Conservation (phyloP, 345 rosid genomes). For the Acer negundo region DNA sequence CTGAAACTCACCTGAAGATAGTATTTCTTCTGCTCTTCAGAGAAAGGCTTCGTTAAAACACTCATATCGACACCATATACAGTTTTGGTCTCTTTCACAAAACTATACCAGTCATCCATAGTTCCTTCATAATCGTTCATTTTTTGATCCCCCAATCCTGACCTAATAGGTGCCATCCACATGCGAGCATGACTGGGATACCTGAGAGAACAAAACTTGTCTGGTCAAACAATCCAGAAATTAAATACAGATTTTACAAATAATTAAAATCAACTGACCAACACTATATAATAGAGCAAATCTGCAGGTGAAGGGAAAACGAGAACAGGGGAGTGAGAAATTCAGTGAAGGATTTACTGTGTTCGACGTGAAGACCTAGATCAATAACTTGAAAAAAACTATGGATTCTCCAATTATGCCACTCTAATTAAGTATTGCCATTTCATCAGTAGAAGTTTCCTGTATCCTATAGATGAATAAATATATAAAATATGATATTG, state of each 20-base stretch:
- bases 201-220: constrained; percentile 47
- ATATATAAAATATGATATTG: neutral
- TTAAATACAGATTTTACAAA: neutral
- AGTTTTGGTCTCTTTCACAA: constrained; percentile 61
- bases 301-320: neutral
- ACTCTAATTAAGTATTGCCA: neutral
- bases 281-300: neutral
- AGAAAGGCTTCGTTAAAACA: constrained; percentile 62
- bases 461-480: neutral
- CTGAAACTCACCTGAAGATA: constrained; percentile 65
- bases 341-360: neutral
- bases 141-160: constrained; percentile 67
- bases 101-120: constrained; percentile 87
- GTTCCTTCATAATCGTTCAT: constrained; percentile 64
- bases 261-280: neutral
- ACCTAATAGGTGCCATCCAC: constrained; percentile 93
- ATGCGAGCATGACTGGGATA: constrained; percentile 99
- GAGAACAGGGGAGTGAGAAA: neutral
- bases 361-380: neutral
- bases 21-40: constrained; percentile 85
- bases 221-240: neutral
- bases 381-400: neutral
- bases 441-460: neutral
- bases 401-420: neutral
- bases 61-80: constrained; percentile 88